These are phyloP conservation scores for Lodderomyces pseudojiufengensis DNA, from an alignment of 1,139 yeast genomes.

Conservation along the genomic window DNA sequence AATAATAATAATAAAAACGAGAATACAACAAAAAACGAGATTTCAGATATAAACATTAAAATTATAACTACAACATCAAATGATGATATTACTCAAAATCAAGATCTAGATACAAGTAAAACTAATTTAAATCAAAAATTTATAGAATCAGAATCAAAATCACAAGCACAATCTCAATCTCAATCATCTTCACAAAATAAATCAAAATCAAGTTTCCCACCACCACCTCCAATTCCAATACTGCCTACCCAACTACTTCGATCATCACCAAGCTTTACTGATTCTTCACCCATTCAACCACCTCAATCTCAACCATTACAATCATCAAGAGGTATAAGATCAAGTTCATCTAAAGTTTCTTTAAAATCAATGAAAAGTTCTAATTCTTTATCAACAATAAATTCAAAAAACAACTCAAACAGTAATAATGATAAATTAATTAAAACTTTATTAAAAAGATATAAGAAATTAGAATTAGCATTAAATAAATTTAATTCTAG, in stretches of 20 bases:
- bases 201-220: neutral
- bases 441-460: constrained; percentile 31
- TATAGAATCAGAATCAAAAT: too few species aligned
- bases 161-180: too few species aligned
- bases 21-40: too few species aligned
- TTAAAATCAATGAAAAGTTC: constrained; percentile 6
- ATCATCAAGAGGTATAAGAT: constrained; percentile 1
- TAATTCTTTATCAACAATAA: constrained; percentile 4
- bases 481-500: constrained; percentile 49
- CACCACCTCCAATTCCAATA: constrained; percentile 14
- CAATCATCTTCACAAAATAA: too few species aligned
- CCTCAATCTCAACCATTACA: constrained; percentile 2
- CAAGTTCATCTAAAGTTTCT: constrained; percentile 4
- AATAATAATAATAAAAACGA: too few species aligned
- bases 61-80: too few species aligned
- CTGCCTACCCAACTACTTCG: constrained; percentile 9
- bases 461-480: constrained; percentile 43
- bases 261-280: constrained; percentile 3
- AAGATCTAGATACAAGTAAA: constrained; percentile 33
- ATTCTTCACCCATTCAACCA: neutral
- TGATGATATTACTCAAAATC: constrained; percentile 50
- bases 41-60: too few species aligned
- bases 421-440: constrained; percentile 23
- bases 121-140: too few species aligned
- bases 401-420: constrained; percentile 4